Conservation (phyloP, 2,329 filamentous ascomycete genomes). For the Claviceps africana region DNA sequence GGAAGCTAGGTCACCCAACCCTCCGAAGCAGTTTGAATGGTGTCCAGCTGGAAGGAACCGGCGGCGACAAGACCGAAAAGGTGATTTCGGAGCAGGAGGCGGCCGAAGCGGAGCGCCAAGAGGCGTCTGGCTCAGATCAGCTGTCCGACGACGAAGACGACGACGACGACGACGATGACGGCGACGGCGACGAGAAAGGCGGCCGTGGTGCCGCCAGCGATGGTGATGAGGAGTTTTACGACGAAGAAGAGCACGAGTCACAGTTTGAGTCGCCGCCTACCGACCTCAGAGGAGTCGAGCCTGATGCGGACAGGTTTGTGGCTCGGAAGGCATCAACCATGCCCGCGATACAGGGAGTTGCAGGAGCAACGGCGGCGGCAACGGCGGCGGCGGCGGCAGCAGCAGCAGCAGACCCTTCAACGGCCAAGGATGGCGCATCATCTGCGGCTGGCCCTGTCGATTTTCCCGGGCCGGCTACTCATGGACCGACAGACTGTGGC, state of each 20-base stretch:
- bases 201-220: slow-evolving; percentile 55
- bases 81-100: slow-evolving; percentile 36
- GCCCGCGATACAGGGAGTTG: slow-evolving; percentile 26
- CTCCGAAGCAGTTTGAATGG: slow-evolving; percentile 85
- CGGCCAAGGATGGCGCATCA: slow-evolving; percentile 29
- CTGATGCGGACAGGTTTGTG: slow-evolving; percentile 46
- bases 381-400: slow-evolving; percentile 10
- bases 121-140: slow-evolving; percentile 42
- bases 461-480: slow-evolving; percentile 72
- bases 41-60: slow-evolving; percentile 63
- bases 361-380: not conserved
- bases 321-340: slow-evolving; percentile 58
- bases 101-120: slow-evolving; percentile 28
- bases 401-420: slow-evolving; percentile 25
- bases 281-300: slow-evolving; percentile 27
- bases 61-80: slow-evolving; percentile 87
- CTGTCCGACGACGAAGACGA: slow-evolving; percentile 48
- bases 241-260: slow-evolving; percentile 66
- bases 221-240: slow-evolving; percentile 55
- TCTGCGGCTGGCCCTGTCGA: slow-evolving; percentile 37
- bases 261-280: slow-evolving; percentile 44
- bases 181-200: slow-evolving; percentile 50
- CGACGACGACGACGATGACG: slow-evolving; percentile 38
- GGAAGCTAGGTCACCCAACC: slow-evolving; percentile 91
- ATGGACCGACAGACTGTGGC: slow-evolving; percentile 73